A percentile compares a stretch with the other conserved stretches of the same genome.
phyloP scores from a whole-genome alignment of 1,139 yeast genomes.

The Debaryomyces sp. region DNA sequence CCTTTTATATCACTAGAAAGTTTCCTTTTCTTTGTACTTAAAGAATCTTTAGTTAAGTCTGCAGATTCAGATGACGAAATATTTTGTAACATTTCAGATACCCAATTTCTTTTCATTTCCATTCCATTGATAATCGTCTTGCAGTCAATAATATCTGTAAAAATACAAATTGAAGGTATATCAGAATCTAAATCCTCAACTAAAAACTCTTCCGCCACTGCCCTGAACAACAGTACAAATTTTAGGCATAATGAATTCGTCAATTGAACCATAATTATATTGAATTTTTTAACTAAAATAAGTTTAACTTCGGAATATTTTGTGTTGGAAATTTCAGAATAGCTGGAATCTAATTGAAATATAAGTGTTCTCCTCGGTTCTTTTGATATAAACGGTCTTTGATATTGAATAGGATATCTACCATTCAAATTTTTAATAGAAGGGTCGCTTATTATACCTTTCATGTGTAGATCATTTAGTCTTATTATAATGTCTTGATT shows the following conservation, averaged over 20 bases:
- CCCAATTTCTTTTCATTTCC: constrained; percentile 41
- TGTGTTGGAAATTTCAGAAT: constrained; percentile 14
- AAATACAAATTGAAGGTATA: constrained; percentile 22
- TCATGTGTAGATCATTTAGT: constrained; percentile 47
- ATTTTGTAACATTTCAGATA: constrained; percentile 28
- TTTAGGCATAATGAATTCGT: constrained; percentile 27
- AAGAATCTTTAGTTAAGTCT: constrained; percentile 5
- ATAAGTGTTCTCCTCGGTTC: constrained; percentile 51
- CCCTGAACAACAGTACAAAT: constrained; percentile 30
- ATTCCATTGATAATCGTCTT: constrained; percentile 38
- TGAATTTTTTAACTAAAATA: constrained; percentile 29
- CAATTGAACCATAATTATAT: constrained; percentile 30
- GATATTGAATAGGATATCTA: constrained; percentile 42
- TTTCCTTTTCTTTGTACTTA: constrained; percentile 18
- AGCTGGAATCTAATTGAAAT: constrained; percentile 51
- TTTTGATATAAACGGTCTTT: constrained; percentile 55
- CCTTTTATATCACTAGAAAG: constrained; percentile 23
- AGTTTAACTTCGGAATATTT: constrained; percentile 31
- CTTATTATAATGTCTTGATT: constrained; percentile 60
- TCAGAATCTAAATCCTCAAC: constrained; percentile 20
- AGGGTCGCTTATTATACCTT: constrained; percentile 39
- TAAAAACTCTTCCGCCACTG: constrained; percentile 23
- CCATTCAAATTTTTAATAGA: constrained; percentile 14
- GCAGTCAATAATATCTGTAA: constrained; percentile 31
- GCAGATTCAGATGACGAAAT: neutral